These are phyloP conservation scores for sunflower (Helianthus annuus) DNA, from an alignment of 129 eudicot species.

Conservation along the genomic window HanXRQr2.0-SUNRISE NC_035441.2:145887631-145888130, in stretches of 20 bases:
- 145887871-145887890: slow-evolving; percentile 50
- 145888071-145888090: slow-evolving; percentile 50
- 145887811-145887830: slow-evolving; percentile 68
- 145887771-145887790: slow-evolving; percentile 53
- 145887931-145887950: slow-evolving; percentile 52
- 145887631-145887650: slow-evolving; percentile 75
- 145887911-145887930: slow-evolving; percentile 42
- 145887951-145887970: slow-evolving; percentile 41
- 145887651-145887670: slow-evolving; percentile 50
- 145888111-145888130: slow-evolving; percentile 46
- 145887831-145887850: slow-evolving; percentile 65
- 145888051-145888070: slow-evolving; percentile 60
- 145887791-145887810: slow-evolving; percentile 67
- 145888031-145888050: slow-evolving; percentile 62
- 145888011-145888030: slow-evolving; percentile 52
- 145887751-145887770: slow-evolving; percentile 66
- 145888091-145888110: slow-evolving; percentile 28
- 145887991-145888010: slow-evolving; percentile 54
- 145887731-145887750: slow-evolving; percentile 69
- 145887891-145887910: slow-evolving; percentile 53
- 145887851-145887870: slow-evolving; percentile 40
- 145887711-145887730: slow-evolving; percentile 35
- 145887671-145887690: slow-evolving; percentile 72
- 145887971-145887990: slow-evolving; percentile 53
- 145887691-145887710: slow-evolving; percentile 44